A percentile compares a stretch with the other conserved stretches of the same genome.
Conservation (phyloP, 2,329 filamentous ascomycete species). For the Seiridium unicorne region DNA sequence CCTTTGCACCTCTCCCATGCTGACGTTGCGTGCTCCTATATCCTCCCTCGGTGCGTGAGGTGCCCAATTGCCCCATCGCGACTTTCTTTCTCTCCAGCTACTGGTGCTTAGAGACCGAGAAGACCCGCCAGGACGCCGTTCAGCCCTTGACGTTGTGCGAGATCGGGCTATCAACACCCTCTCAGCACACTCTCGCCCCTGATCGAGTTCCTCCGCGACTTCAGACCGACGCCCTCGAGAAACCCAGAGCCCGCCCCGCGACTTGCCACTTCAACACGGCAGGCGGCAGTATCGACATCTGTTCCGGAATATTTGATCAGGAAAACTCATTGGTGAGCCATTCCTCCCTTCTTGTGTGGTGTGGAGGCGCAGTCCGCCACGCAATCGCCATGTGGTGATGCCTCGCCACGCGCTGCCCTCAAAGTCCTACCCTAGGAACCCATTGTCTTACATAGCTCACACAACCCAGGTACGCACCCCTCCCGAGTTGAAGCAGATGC, state of each 20-base stretch:
- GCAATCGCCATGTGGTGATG: not conserved
- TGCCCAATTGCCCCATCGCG: constrained; percentile 8
- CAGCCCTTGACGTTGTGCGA: too few species aligned
- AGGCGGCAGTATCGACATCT: not conserved
- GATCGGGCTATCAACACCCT: too few species aligned
- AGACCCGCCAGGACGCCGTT: too few species aligned
- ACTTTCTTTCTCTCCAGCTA: not conserved
- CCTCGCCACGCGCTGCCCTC: not conserved
- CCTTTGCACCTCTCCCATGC: too few species aligned
- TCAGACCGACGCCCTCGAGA: too few species aligned
- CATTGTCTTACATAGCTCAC: not conserved
- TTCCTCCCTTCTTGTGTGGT: not conserved
- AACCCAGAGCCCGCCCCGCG: too few species aligned
- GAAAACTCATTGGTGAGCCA: not conserved
- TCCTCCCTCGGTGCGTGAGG: not conserved
- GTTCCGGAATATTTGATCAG: not conserved
- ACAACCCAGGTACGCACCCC: too few species aligned
- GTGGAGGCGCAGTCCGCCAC: not conserved
- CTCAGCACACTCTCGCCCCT: too few species aligned
- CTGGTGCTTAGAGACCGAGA: too few species aligned
- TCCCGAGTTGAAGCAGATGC: constrained; percentile 22
- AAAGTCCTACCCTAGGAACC: not conserved
- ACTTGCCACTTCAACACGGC: not conserved
- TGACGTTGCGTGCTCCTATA: not conserved
- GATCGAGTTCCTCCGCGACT: too few species aligned